Base-by-base conservation (phyloP, 805 yeast species). In the Teunomyces aglyptinius region DNA sequence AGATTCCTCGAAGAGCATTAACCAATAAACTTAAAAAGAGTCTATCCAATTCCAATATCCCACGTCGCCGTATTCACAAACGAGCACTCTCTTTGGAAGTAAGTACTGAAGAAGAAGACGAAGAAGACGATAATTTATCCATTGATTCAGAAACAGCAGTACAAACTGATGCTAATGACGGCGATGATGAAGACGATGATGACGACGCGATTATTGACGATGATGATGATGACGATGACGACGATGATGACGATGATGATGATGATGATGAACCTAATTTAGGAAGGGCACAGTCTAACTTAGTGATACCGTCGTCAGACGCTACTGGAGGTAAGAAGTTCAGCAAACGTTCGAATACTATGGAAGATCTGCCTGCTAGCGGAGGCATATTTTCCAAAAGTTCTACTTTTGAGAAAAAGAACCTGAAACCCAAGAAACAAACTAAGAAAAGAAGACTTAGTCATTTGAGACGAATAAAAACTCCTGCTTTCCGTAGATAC, bases 371-470 rank as follows among this genome's bases (percentile, higher is more conserved):
- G 47, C 45, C 61, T 53, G 44, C 56, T 41, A 29, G 52, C 46
- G 44, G 45, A 44, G 16, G 51, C 32, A 46, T 43, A 0, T 45
- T 60, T 36, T 32, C 38, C 15, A 71, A 64, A 43, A 68, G 81
- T 1, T 76, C 81, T n/a, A 75, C 81, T 3, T 76, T 78, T 52
- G 82, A 77, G 44, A 70, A 61, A 42, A 53, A 69, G 68, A 50
- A 49, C 28, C 28, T 12, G n/a, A 36, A 36, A 22, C 11, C 22
- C 16, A 46, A 44, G 13, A 46, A 22, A 15, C 39, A 40, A 16
- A 28, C 22, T n/a, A 40, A 32, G 28, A 32, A 41, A 10, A 40
- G 39, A 24, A 43, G 33, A 19, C 44, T 38, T 26, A 44, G 44
- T 8, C 36, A 47, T 16, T 32, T 55, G 13, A 45, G 29, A 32